Percentiles rank a stretch among this genome's conserved stretches.
Evolutionary conservation across 768 basidiomycete genomes (phyloP).

Genomic region (Boletus coccyginus): DNA sequence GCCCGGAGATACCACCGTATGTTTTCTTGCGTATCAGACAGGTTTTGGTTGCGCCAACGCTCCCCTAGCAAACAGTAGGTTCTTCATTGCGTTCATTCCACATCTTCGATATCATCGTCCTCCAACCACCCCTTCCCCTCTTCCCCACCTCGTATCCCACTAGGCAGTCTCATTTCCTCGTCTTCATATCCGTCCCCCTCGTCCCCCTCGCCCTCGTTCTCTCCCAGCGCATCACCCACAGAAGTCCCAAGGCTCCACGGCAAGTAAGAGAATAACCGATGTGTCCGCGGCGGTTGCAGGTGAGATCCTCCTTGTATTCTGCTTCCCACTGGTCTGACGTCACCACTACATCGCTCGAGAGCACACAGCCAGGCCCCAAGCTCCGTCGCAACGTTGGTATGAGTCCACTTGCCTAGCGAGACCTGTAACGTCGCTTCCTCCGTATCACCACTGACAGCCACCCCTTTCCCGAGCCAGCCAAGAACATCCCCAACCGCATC

Average conservation of each 20-base stretch:
- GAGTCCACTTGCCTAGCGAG: constrained; percentile 47
- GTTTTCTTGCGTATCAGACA: not conserved
- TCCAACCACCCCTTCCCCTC: constrained; percentile 52
- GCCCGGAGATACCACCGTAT: not conserved
- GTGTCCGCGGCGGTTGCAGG: constrained; percentile 30
- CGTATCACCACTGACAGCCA: constrained; percentile 11
- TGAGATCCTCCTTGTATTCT: not conserved
- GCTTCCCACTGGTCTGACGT: not conserved
- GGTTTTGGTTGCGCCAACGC: not conserved
- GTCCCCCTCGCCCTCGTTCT: constrained; percentile 28
- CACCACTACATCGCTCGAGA: constrained; percentile 27
- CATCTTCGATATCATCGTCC: constrained; percentile 57
- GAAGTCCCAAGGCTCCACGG: constrained; percentile 38
- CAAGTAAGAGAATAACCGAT: constrained; percentile 52
- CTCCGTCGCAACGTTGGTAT: constrained; percentile 50
- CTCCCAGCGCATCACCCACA: constrained; percentile 23
- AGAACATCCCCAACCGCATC: constrained; percentile 53
- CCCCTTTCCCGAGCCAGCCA: constrained; percentile 51
- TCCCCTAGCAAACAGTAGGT: not conserved
- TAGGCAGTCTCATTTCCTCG: constrained; percentile 30
- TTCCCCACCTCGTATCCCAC: constrained; percentile 24
- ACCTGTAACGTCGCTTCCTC: not conserved
- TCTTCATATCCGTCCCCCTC: constrained; percentile 25
- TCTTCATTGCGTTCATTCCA: constrained; percentile 8
- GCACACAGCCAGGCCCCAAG: constrained; percentile 60